phyloP scores from a whole-genome alignment of 805 yeast genomes.

The Candida maesae region DNA sequence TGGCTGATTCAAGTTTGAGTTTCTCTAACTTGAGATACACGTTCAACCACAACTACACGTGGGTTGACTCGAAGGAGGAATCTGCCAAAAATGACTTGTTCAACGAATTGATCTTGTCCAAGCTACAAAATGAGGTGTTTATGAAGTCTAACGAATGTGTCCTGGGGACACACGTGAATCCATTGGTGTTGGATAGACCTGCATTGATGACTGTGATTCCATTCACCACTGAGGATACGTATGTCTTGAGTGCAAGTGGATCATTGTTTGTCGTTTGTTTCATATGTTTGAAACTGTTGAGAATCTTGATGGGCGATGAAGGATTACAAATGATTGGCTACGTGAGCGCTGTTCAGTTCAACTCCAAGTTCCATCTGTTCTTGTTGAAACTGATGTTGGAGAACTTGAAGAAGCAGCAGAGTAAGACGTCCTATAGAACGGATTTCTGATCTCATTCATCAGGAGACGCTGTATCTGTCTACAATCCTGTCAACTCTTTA shows the following conservation, averaged over 20 bases:
- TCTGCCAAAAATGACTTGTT: conserved; percentile 19
- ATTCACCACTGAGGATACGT: conserved; percentile 21
- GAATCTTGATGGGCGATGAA: conserved; percentile 17
- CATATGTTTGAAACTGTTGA: conserved; percentile 20
- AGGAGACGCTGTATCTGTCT: too few species aligned
- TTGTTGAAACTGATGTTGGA: conserved; percentile 17
- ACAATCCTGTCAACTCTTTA: too few species aligned
- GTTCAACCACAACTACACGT: conserved; percentile 22
- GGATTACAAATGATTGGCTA: conserved; percentile 24
- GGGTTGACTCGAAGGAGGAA: conserved; percentile 26
- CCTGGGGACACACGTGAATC: conserved; percentile 22
- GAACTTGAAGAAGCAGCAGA: conserved; percentile 3
- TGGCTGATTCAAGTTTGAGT: conserved; percentile 21
- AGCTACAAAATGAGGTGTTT: conserved; percentile 21
- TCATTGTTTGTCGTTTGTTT: conserved; percentile 23
- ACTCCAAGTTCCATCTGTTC: conserved; percentile 22
- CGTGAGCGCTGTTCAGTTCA: conserved; percentile 20
- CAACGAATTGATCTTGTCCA: conserved; percentile 23
- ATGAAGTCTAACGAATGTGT: conserved; percentile 21
- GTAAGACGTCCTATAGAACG: neutral
- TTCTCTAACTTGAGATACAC: conserved; percentile 20
- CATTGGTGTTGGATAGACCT: conserved; percentile 19
- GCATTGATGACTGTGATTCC: conserved; percentile 22
- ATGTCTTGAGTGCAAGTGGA: conserved; percentile 16
- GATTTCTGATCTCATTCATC: neutral